Conservation (phyloP, 305 asterid species). For the Fraxinus sp. region DNA sequence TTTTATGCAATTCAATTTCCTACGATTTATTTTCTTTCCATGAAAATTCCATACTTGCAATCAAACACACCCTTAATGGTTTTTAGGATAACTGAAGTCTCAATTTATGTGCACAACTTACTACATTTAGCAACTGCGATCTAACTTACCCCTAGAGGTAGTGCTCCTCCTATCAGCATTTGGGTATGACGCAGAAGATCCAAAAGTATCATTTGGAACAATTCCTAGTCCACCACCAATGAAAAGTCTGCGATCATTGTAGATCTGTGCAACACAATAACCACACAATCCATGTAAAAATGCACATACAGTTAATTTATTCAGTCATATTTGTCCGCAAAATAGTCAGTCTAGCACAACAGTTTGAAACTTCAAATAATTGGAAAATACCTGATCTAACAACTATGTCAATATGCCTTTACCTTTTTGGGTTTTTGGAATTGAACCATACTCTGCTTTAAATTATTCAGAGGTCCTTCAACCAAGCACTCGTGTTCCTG, state of each 20-base stretch:
- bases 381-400: slow-evolving; percentile 2
- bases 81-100: neutral
- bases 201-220: slow-evolving; percentile 68
- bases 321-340: neutral
- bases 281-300: slow-evolving; percentile 29
- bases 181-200: slow-evolving; percentile 57
- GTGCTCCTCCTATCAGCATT: slow-evolving; percentile 78
- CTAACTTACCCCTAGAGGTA: slow-evolving; percentile 74
- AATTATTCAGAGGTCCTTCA: slow-evolving; percentile 95
- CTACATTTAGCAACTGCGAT: slow-evolving; percentile 1
- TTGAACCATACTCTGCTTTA: slow-evolving; percentile 99
- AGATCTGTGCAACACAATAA: slow-evolving; percentile 53
- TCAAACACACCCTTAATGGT: neutral
- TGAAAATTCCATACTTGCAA: neutral
- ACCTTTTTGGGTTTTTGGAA: slow-evolving; percentile 99
- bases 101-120: slow-evolving; percentile 7
- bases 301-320: neutral
- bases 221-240: slow-evolving; percentile 91
- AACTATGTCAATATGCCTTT: neutral
- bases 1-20: neutral
- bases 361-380: neutral
- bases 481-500: slow-evolving; percentile 99
- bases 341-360: neutral
- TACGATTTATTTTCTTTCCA: neutral
- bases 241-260: slow-evolving; percentile 84